phyloP scores from a whole-genome alignment of 805 yeast genomes.

The Danielia reshetovae region DNA sequence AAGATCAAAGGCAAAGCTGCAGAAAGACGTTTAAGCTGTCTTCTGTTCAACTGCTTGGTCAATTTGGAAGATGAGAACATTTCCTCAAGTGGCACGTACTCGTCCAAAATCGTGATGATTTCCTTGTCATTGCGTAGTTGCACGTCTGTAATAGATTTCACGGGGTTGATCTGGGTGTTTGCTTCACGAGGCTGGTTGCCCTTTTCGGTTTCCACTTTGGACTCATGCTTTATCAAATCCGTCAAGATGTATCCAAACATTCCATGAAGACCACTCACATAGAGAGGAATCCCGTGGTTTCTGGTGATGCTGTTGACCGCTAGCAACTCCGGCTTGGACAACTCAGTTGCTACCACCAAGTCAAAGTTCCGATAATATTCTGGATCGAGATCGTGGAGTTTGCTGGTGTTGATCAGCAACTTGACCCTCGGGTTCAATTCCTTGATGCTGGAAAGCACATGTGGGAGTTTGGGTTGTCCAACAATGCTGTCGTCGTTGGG shows the following conservation, averaged over 20 bases:
- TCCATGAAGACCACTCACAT: slow-evolving; percentile 69
- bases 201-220: slow-evolving; percentile 49
- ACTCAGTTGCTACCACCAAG: slow-evolving; percentile 72
- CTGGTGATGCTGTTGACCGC: slow-evolving; percentile 57
- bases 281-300: slow-evolving; percentile 56
- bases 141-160: slow-evolving; percentile 31
- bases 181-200: slow-evolving; percentile 39
- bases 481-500: slow-evolving; percentile 47
- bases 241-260: slow-evolving; percentile 77
- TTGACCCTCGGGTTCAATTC: slow-evolving; percentile 80
- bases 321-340: slow-evolving; percentile 38
- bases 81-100: slow-evolving; percentile 31
- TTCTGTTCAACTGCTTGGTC: slow-evolving; percentile 38
- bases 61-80: slow-evolving; percentile 33
- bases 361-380: slow-evolving; percentile 54
- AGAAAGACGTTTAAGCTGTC: slow-evolving; percentile 47
- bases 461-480: slow-evolving; percentile 54
- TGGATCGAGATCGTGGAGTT: slow-evolving; percentile 14
- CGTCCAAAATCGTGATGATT: slow-evolving; percentile 34
- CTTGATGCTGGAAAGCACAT: slow-evolving; percentile 52
- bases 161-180: slow-evolving; percentile 49
- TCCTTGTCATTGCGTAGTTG: slow-evolving; percentile 40
- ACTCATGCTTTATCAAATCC: slow-evolving; percentile 66
- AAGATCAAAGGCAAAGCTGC: slow-evolving; percentile 58
- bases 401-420: slow-evolving; percentile 39